A percentile compares a stretch with the other conserved stretches of the same genome.
These are phyloP conservation scores for Lecanicillium sp. DNA, from an alignment of 2,329 filamentous ascomycete species.

Conservation along the genomic window DNA sequence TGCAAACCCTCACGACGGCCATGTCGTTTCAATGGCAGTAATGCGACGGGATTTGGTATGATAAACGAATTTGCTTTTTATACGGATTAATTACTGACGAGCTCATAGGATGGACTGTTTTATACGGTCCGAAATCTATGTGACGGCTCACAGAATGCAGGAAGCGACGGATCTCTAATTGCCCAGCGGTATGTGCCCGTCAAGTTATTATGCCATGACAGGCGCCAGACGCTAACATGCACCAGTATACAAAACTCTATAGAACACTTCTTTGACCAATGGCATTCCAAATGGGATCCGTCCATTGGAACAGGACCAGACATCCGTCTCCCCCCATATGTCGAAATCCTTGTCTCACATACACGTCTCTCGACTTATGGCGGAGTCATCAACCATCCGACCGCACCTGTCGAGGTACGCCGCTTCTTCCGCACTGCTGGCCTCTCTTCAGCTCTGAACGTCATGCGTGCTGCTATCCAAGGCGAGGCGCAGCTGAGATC, in stretches of 20 bases:
- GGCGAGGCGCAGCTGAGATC: conserved; percentile 61
- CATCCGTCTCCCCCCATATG: conserved; percentile 57
- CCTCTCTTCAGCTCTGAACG: conserved; percentile 64
- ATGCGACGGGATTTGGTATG: conserved; percentile 56
- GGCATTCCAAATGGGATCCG: conserved; percentile 55
- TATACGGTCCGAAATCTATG: conserved; percentile 49
- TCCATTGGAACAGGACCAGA: conserved; percentile 48
- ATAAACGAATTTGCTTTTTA: background rate
- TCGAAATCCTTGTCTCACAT: conserved; percentile 66
- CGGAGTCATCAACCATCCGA: conserved; percentile 66
- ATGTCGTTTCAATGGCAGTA: conserved; percentile 64
- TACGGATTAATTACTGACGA: conserved; percentile 7
- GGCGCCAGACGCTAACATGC: conserved; percentile 11
- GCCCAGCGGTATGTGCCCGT: conserved; percentile 37
- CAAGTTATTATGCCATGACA: accelerated
- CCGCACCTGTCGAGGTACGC: conserved; percentile 60
- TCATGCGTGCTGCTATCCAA: conserved; percentile 65
- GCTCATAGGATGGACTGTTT: conserved; percentile 43
- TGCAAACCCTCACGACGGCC: conserved; percentile 59
- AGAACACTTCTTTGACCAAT: conserved; percentile 56
- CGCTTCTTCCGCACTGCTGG: conserved; percentile 66
- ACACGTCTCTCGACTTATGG: conserved; percentile 68
- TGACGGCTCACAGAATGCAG: conserved; percentile 42
- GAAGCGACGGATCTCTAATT: conserved; percentile 42
- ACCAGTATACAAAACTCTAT: conserved; percentile 48